These are phyloP conservation scores for Candida ipomoeae DNA, from an alignment of 805 yeast genomes.

Conservation along the genomic window DNA sequence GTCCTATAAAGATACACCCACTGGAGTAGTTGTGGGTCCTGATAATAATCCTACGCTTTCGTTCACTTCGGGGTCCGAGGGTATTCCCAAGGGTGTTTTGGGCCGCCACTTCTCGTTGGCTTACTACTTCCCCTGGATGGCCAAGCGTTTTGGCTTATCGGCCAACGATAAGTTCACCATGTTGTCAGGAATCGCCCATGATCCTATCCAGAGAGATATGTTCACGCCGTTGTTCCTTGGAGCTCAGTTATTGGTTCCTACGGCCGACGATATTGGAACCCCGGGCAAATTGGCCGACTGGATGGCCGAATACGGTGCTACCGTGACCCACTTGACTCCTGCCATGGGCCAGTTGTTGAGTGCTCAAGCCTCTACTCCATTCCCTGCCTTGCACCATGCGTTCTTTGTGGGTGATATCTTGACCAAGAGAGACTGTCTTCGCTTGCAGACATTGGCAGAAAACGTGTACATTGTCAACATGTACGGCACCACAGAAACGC, in stretches of 20 bases:
- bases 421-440: slow-evolving; percentile 93
- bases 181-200: slow-evolving; percentile 99
- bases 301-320: slow-evolving; percentile 88
- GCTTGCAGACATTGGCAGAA: slow-evolving; percentile 87
- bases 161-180: slow-evolving; percentile 88
- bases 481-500: slow-evolving; percentile 99
- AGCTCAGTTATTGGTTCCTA: slow-evolving; percentile 88
- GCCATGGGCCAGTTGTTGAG: slow-evolving; percentile 98
- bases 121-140: slow-evolving; percentile 99
- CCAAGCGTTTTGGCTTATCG: slow-evolving; percentile 72
- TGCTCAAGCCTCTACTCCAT: slow-evolving; percentile 88
- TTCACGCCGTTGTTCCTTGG: slow-evolving; percentile 96
- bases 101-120: slow-evolving; percentile 97
- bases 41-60: slow-evolving; percentile 96
- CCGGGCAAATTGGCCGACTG: slow-evolving; percentile 97
- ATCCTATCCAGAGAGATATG: slow-evolving; percentile 98
- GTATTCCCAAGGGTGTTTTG: slow-evolving; percentile 96
- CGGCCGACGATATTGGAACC: slow-evolving; percentile 96
- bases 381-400: slow-evolving; percentile 88
- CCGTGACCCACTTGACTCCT: slow-evolving; percentile 97
- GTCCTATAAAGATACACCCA: slow-evolving; percentile 49
- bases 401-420: slow-evolving; percentile 97
- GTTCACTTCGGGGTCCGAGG: slow-evolving; percentile 97
- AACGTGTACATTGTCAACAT: slow-evolving; percentile 89
- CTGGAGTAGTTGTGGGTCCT: slow-evolving; percentile 94